Evolutionary conservation across 2,329 filamentous ascomycete genomes (phyloP).

Genomic region (Aspergillus unguis): DNA sequence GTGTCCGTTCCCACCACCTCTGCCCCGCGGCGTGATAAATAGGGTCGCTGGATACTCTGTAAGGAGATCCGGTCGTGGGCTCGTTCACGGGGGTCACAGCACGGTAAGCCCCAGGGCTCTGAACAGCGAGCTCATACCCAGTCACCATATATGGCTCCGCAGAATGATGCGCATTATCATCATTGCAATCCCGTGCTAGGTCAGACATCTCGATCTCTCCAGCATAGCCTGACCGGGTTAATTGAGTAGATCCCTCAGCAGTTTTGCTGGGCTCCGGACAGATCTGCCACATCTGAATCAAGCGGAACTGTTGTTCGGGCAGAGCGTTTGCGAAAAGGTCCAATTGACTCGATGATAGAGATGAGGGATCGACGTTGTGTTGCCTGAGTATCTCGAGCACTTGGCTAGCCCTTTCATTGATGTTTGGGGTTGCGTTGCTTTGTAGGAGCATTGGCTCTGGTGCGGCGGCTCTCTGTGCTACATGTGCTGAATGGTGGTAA

Average conservation of each 20-base stretch:
- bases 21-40: constrained; percentile 34
- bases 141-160: constrained; percentile 81
- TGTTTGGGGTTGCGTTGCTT: constrained; percentile 15
- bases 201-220: constrained; percentile 47
- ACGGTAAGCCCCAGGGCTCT: constrained; percentile 36
- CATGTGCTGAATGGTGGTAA: constrained; percentile 76
- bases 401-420: constrained; percentile 24
- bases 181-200: constrained; percentile 19
- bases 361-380: constrained; percentile 58
- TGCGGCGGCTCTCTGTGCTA: constrained; percentile 48
- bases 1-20: constrained; percentile 38
- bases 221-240: neutral
- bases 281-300: constrained; percentile 83
- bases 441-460: constrained; percentile 34
- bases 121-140: constrained; percentile 71
- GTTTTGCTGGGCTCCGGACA: constrained; percentile 49
- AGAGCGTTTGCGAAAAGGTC: constrained; percentile 75
- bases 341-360: constrained; percentile 70
- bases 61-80: constrained; percentile 30
- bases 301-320: constrained; percentile 65
- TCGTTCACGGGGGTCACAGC: constrained; percentile 16
- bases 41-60: constrained; percentile 40
- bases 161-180: constrained; percentile 36
- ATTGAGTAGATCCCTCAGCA: constrained; percentile 8
- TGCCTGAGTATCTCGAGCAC: constrained; percentile 51